Evolutionary conservation across 2,329 filamentous ascomycete species (phyloP), one percentile per base, ranked within the genome.

Genomic region (Tolypocladium inflatum): DNA sequence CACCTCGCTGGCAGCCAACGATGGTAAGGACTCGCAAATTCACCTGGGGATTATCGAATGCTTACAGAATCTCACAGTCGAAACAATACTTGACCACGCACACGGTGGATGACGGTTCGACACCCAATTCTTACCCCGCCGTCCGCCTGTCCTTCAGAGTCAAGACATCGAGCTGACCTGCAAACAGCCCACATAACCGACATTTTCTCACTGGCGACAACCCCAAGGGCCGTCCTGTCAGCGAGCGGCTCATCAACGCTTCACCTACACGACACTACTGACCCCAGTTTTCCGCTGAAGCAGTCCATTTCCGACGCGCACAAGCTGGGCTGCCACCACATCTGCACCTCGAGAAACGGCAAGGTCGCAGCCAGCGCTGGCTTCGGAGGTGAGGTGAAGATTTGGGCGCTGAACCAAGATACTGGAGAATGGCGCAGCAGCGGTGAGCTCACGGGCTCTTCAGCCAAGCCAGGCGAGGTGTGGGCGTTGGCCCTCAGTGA

Each of bases 11-110:
- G 48, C 30, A 21, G 48, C 23, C 48, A 39, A 23, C 55, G n/a
- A 57, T 57, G 55, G 55, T 54, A 8, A 43, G 55, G 30, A 30
- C n/a, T 26, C 23, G 30, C 38, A 19, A 37, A 52, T 6, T 33
- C 30, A 52, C 30, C n/a, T 37, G 7, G 11, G 19, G 6, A 15
- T n/a, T 2, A 21, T 6, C 19, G 38, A 21, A 57, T 26, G 56
- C 56, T 61, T 26, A 63, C 54, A 15, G 15, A 15, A 3, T 30
- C 10, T 52, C 10, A 21, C 60, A 97, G 94, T 99, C 94, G 58
- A 97, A 97, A 78, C 94, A 97, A 87, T 99, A 97, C 73, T 83
- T 99, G 62, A 95, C 93, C 68, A 88, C 89, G 64, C 90, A 96
- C 73, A 93, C 91, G 50, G 84, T 96, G 72, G 89, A 96, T 71